Evolutionary conservation across 2,329 filamentous ascomycete species (phyloP).

Genomic region (Venturia asperata): DNA sequence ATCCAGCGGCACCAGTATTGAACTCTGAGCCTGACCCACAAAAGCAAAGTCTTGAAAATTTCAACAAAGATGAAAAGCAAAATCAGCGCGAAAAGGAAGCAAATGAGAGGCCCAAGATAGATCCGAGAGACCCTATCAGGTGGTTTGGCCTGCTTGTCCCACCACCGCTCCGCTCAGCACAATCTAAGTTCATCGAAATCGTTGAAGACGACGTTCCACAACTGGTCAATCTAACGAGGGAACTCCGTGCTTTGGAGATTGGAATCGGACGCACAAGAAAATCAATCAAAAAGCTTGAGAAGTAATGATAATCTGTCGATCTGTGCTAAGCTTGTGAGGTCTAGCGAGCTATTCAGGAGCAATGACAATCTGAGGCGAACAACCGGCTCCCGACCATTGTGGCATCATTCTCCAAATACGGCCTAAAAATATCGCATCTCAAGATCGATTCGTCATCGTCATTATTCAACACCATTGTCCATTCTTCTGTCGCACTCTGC

Average conservation of each 20-base stretch:
- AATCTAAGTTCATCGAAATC: conserved; percentile 49
- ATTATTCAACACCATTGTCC: neutral
- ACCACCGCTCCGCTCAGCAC: conserved; percentile 47
- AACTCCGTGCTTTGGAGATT: conserved; percentile 60
- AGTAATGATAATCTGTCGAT: conserved; percentile 5
- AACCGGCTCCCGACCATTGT: neutral
- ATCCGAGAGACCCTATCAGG: conserved; percentile 46
- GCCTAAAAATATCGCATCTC: neutral
- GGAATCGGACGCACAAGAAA: conserved; percentile 55
- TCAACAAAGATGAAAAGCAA: neutral
- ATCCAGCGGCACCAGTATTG: neutral
- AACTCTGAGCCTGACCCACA: neutral
- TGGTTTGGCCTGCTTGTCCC: conserved; percentile 52
- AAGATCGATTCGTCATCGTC: neutral
- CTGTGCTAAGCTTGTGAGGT: neutral
- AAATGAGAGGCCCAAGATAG: neutral
- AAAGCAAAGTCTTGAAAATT: neutral
- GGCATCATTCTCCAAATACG: neutral
- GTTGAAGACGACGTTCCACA: conserved; percentile 53
- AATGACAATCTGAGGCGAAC: conserved; percentile 1
- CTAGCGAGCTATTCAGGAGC: neutral
- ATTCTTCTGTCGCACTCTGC: neutral
- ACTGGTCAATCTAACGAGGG: conserved; percentile 50
- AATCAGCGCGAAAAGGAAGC: neutral
- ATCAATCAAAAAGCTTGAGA: conserved; percentile 35